These are phyloP conservation scores for Mesembryanthemum crystallinum DNA, from an alignment of 148 eudicot genomes.

Conservation along the genomic window DNA sequence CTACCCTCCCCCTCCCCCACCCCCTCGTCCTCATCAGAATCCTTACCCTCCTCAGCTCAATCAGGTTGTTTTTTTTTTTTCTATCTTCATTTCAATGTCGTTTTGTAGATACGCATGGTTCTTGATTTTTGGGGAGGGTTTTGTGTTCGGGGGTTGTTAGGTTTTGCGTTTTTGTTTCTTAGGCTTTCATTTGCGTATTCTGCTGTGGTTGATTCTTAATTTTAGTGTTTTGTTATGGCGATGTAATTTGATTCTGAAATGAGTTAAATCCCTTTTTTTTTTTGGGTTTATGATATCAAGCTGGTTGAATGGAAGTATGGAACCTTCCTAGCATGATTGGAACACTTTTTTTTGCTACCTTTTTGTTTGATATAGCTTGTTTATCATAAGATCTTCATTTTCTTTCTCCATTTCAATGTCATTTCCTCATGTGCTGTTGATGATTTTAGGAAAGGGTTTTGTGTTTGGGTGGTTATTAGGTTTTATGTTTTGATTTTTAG, in stretches of 20 bases:
- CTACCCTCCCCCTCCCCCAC: slow-evolving; percentile 37
- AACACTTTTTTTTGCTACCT: too few species aligned
- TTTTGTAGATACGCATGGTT: not conserved
- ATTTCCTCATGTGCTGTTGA: not conserved
- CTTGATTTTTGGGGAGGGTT: not conserved
- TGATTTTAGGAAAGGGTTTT: not conserved
- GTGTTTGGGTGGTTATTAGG: not conserved
- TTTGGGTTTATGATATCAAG: too few species aligned
- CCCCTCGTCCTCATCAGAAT: slow-evolving; percentile 30
- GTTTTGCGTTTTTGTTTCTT: not conserved
- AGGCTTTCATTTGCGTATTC: too few species aligned
- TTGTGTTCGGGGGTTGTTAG: not conserved
- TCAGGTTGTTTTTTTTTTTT: slow-evolving; percentile 30
- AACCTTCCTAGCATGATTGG: too few species aligned
- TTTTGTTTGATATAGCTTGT: too few species aligned
- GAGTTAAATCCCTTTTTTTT: too few species aligned
- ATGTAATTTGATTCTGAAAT: not conserved
- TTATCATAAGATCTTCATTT: too few species aligned
- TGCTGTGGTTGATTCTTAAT: too few species aligned
- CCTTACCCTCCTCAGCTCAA: slow-evolving; percentile 34
- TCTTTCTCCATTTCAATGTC: not conserved
- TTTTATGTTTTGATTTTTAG: not conserved
- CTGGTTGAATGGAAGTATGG: too few species aligned
- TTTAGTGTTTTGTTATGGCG: not conserved
- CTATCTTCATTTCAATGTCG: not conserved